Base-by-base conservation (phyloP, 2,329 filamentous ascomycete species). In the Ceratocystis lukuohia region DNA sequence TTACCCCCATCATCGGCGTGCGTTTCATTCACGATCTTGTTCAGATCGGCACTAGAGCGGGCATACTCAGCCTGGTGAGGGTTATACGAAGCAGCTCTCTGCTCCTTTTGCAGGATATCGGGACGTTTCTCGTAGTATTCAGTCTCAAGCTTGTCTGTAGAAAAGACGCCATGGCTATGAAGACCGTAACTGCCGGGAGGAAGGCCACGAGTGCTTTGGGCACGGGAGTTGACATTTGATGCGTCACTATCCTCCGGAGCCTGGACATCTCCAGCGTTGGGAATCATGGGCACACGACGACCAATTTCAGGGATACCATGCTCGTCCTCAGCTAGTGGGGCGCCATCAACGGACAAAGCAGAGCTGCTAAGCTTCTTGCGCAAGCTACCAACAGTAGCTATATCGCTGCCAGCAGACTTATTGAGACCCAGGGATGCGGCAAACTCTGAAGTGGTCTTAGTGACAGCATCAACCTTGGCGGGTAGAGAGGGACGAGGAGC, bases 71-170 rank as follows among this genome's bases (percentile, higher is more conserved):
- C 79, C 69, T 80, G 78, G 66, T 66, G 62, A 65, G 84, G 82
- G 67, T 82, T 77, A 33, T 84, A 76, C 33, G 79, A 84, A 65
- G 84, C 82, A 67, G 82, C 77, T 41, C 83, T 76, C 70, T 85
- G 83, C 73, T 92, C 89, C 75, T 93, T 90, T 73, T 88, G 85
- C 66, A 83, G 80, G 37, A 88, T 80, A 70, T 96, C 89, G 0
- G 93, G 93, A 72, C 96, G 91, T 76, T 94, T 96, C 72, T 91
- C 85, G 73, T 94, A 95, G 82, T 96, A 96, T 30, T 89, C 88
- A 77, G 89, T 89, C 72, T 96, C 91, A 50, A 97, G 89, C 73
- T 88, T 90, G 76, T 95, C 89, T 66, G 85, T 84, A 2, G 87
- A 80, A 20, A 83, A 81, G 30, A 89, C 80, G 65, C 91, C 91